Percentiles rank a stretch among this genome's conserved stretches.
Evolutionary conservation across 306 rosid species (phyloP).

Genomic region (Trichosanthes cucumerina): DNA sequence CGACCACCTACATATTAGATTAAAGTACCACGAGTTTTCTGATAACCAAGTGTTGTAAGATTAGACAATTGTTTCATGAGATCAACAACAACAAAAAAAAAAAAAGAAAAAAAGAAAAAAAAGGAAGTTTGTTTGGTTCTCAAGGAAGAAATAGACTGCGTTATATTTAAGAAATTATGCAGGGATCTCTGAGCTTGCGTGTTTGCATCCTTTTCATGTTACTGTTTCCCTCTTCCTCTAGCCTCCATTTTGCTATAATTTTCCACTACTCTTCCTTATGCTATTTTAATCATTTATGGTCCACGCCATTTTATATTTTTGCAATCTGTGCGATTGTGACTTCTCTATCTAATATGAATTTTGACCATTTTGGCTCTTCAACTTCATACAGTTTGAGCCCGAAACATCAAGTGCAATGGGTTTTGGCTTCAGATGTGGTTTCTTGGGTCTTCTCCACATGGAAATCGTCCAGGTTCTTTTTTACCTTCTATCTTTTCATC

Average conservation of each 20-base stretch:
- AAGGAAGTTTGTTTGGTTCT: not conserved
- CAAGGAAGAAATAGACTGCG: not conserved
- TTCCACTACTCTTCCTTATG: not conserved
- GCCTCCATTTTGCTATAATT: not conserved
- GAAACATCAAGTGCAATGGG: slow-evolving; percentile 97
- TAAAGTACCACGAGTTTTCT: not conserved
- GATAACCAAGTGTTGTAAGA: no score
- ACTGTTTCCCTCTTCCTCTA: not conserved
- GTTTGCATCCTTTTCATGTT: not conserved
- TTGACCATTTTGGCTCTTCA: not conserved
- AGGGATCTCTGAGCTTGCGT: not conserved
- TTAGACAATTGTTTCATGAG: not conserved
- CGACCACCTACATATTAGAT: not conserved
- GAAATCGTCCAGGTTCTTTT: slow-evolving; percentile 85
- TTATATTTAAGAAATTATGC: not conserved
- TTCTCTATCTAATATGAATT: not conserved
- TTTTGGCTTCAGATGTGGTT: slow-evolving; percentile 96
- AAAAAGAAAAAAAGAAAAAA: not conserved
- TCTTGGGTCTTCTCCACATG: slow-evolving; percentile 93
- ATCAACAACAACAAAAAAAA: not conserved
- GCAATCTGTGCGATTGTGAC: not conserved
- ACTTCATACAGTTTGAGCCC: slow-evolving; percentile 65
- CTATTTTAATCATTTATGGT: not conserved
- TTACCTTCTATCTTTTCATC: slow-evolving; percentile 15
- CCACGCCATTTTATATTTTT: not conserved